A percentile compares a stretch with the other conserved stretches of the same genome.
phyloP scores from a whole-genome alignment of 78 protist species.

The Ministeria vibrans region DNA sequence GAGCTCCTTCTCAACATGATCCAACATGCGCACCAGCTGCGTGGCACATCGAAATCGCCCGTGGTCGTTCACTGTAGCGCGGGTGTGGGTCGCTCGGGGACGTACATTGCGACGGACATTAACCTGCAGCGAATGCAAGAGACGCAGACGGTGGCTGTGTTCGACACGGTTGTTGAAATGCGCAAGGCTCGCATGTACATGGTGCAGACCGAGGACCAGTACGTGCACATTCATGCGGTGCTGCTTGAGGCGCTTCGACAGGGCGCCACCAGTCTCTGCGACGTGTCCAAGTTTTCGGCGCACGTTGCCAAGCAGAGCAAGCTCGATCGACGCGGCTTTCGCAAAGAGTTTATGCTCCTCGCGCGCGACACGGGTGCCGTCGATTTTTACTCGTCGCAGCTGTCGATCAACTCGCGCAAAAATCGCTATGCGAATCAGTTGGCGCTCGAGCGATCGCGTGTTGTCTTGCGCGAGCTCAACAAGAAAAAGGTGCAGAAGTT shows the following conservation, averaged over 20 bases:
- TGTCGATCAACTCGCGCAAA: neutral
- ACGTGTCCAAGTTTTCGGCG: neutral
- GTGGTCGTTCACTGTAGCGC: slow-evolving; percentile 53
- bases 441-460: neutral
- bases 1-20: neutral
- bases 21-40: neutral
- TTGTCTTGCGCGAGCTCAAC: neutral
- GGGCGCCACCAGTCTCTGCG: neutral
- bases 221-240: slow-evolving; percentile 7
- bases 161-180: neutral
- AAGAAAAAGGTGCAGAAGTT: neutral
- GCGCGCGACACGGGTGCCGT: neutral
- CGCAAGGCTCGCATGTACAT: neutral
- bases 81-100: slow-evolving; percentile 63
- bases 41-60: slow-evolving; percentile 15
- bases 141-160: neutral
- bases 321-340: neutral
- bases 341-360: neutral
- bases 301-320: neutral
- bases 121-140: neutral
- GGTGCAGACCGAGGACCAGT: slow-evolving; percentile 32
- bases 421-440: neutral
- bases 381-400: neutral
- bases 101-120: slow-evolving; percentile 28
- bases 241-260: neutral